Evolutionary conservation across 352 stramenopile species (phyloP).

Genomic region (Phytophthora pini): DNA sequence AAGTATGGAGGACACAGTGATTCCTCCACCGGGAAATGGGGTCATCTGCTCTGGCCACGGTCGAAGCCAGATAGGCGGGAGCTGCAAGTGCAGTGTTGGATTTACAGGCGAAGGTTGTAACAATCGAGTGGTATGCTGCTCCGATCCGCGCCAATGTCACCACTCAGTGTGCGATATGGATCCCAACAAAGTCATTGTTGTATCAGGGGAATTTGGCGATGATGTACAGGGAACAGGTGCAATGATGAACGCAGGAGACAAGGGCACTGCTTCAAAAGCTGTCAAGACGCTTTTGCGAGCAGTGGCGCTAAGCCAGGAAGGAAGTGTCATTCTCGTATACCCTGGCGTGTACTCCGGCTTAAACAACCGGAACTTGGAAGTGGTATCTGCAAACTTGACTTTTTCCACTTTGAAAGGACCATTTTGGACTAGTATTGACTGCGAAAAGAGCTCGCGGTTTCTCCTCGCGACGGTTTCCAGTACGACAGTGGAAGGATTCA

Average conservation of each 20-base stretch:
- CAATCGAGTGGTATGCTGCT: constrained; percentile 70
- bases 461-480: constrained; percentile 15
- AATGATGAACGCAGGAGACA: constrained; percentile 63
- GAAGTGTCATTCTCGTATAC: constrained; percentile 60
- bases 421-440: constrained; percentile 59
- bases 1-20: constrained; percentile 10
- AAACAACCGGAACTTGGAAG: constrained; percentile 42
- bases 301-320: constrained; percentile 39
- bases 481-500: constrained; percentile 44
- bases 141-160: constrained; percentile 40
- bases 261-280: constrained; percentile 59
- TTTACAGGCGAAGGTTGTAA: constrained; percentile 75
- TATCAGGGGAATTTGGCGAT: constrained; percentile 61
- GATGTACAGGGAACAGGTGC: constrained; percentile 54
- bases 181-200: constrained; percentile 47
- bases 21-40: constrained; percentile 40
- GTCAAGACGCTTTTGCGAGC: constrained; percentile 52
- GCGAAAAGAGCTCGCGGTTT: constrained; percentile 25
- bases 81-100: constrained; percentile 66
- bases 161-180: constrained; percentile 50
- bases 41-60: constrained; percentile 52
- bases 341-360: constrained; percentile 54
- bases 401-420: constrained; percentile 58
- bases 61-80: constrained; percentile 32
- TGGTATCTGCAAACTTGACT: constrained; percentile 26